Conservation (phyloP, 1,284 basidiomycete genomes). For the Malassezia cuniculi region DNA sequence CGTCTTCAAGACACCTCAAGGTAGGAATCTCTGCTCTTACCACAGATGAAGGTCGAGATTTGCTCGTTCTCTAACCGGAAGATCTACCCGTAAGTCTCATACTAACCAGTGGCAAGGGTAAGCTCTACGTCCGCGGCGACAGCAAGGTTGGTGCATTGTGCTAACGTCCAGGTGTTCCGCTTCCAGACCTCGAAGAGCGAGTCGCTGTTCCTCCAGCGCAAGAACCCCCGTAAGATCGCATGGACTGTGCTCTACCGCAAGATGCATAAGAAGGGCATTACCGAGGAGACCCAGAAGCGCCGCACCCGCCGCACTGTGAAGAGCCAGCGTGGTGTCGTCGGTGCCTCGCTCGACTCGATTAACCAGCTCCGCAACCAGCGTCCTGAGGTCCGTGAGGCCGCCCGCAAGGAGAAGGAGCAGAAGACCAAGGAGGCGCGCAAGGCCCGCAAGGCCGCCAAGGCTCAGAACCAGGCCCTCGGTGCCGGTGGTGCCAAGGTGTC, state of each 20-base stretch:
- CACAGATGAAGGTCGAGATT: conserved; percentile 45
- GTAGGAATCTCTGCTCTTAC: conserved; percentile 2
- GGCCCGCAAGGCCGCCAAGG: conserved; percentile 46
- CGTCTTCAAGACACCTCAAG: conserved; percentile 17
- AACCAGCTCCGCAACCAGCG: conserved; percentile 66
- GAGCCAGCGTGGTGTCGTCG: conserved; percentile 95
- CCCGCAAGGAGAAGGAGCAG: conserved; percentile 77
- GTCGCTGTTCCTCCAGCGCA: conserved; percentile 96
- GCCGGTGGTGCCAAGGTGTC: conserved; percentile 64
- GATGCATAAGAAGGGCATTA: conserved; percentile 99
- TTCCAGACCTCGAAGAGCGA: conserved; percentile 53
- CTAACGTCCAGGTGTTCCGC: conserved; percentile 36
- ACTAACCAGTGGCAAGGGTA: conserved; percentile 36
- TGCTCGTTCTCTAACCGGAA: conserved; percentile 44
- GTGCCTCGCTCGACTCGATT: conserved; percentile 82
- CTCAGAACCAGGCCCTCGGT: conserved; percentile 47
- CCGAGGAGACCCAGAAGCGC: conserved; percentile 98
- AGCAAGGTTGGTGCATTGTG: conserved; percentile 33
- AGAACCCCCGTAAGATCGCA: conserved; percentile 99
- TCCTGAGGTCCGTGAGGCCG: conserved; percentile 67
- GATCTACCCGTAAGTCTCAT: conserved; percentile 43
- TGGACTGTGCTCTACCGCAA: conserved; percentile 95
- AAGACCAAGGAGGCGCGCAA: conserved; percentile 83
- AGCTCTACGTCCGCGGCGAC: conserved; percentile 44
- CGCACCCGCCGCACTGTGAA: conserved; percentile 92